Percentiles rank a stretch among this genome's conserved stretches.
Conservation (phyloP, 257 asterid species). For the Cruciata laevipes region DNA sequence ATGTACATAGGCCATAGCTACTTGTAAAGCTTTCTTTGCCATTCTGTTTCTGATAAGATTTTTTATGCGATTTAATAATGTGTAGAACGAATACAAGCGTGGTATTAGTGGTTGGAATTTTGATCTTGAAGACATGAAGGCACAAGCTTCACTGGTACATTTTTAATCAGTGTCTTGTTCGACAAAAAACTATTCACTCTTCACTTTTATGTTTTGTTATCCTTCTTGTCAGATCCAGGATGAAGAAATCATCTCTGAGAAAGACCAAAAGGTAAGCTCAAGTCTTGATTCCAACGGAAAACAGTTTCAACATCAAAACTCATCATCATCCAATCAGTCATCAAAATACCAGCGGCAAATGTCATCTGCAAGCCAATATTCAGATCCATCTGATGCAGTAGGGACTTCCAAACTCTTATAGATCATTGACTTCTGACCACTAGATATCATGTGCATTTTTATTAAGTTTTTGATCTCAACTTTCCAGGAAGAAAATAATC, state of each 20-base stretch:
- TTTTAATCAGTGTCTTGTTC: neutral
- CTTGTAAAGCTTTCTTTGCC: neutral
- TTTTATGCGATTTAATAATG: conserved; percentile 11
- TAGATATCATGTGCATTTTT: neutral
- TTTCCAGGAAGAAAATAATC: conserved; percentile 68
- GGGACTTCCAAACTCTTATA: conserved; percentile 16
- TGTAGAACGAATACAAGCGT: conserved; percentile 62
- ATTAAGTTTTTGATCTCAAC: conserved; percentile 26
- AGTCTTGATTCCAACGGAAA: conserved; percentile 35
- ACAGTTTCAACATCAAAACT: conserved; percentile 33
- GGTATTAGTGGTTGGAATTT: conserved; percentile 71
- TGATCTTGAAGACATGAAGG: conserved; percentile 60
- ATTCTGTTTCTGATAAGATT: neutral
- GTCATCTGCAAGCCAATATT: conserved; percentile 61
- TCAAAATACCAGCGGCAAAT: conserved; percentile 49
- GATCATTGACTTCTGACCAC: neutral
- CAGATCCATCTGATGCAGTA: conserved; percentile 69
- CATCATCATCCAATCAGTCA: conserved; percentile 32
- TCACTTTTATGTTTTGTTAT: neutral
- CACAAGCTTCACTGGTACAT: conserved; percentile 58
- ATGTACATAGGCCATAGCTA: conserved; percentile 1
- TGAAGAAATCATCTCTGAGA: conserved; percentile 57
- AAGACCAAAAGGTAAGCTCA: conserved; percentile 48
- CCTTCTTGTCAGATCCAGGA: conserved; percentile 49
- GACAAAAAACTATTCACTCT: neutral